A percentile compares a stretch with the other conserved stretches of the same genome.
Evolutionary conservation across 169 alveolate species (phyloP).

Genomic region (Neospora caninum): DNA sequence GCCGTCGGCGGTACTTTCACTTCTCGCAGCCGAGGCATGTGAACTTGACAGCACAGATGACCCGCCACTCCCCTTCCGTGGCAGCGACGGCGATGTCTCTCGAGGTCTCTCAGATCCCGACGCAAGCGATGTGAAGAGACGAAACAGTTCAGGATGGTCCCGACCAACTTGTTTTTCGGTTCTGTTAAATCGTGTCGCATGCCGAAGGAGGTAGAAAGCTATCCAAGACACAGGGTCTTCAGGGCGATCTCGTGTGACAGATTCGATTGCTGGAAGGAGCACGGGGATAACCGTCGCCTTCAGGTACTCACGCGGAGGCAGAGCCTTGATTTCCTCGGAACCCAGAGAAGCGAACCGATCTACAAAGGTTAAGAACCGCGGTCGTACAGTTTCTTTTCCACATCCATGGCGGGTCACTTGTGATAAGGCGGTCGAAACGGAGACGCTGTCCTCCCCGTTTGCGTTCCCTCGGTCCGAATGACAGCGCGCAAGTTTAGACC

Average conservation of each 20-base stretch:
- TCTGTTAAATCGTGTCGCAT: conserved; percentile 45
- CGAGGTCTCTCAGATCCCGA: neutral
- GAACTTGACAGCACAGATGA: no score
- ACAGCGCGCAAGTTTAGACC: neutral
- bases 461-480: neutral
- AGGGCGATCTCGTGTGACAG: conserved; percentile 48
- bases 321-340: conserved; percentile 30
- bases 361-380: neutral
- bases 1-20: no score
- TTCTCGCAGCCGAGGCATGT: no score
- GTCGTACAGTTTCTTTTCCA: neutral
- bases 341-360: neutral
- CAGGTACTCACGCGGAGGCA: conserved; percentile 41
- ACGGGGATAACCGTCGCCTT: conserved; percentile 63
- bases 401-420: neutral
- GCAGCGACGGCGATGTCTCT: neutral
- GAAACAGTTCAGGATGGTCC: neutral
- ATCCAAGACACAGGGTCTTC: conserved; percentile 62
- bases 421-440: neutral
- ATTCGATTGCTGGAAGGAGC: conserved; percentile 63
- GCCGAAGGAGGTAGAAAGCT: conserved; percentile 67
- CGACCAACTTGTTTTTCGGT: neutral
- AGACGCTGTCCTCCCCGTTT: neutral
- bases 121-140: neutral
- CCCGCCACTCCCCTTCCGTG: no score